phyloP scores from a whole-genome alignment of 805 yeast species.

The Yamadazyma kitorensis region DNA sequence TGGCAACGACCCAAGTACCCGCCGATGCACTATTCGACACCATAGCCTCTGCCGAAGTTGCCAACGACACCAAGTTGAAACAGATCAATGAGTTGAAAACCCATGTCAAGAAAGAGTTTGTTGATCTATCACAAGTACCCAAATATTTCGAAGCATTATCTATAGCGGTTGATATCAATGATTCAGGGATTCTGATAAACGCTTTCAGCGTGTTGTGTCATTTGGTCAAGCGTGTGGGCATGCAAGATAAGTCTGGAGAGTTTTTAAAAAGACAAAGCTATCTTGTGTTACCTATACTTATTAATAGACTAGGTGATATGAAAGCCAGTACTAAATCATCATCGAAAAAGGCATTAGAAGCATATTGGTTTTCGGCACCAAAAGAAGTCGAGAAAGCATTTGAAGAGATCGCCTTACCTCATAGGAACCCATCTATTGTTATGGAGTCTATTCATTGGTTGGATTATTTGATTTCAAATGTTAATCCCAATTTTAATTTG shows the following conservation, averaged over 20 bases:
- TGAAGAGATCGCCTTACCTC: constrained; percentile 42
- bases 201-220: constrained; percentile 55
- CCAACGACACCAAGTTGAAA: constrained; percentile 12
- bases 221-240: constrained; percentile 53
- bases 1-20: constrained; percentile 1
- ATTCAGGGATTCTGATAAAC: constrained; percentile 33
- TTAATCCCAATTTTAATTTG: constrained; percentile 33
- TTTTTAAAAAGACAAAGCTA: constrained; percentile 42
- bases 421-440: constrained; percentile 34
- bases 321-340: constrained; percentile 24
- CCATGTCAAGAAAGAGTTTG: constrained; percentile 53
- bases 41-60: neutral
- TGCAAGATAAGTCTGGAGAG: constrained; percentile 46
- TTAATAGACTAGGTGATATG: constrained; percentile 44
- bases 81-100: constrained; percentile 41
- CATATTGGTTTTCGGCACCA: constrained; percentile 54
- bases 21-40: constrained; percentile 2
- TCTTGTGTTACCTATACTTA: constrained; percentile 50
- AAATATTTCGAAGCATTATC: constrained; percentile 49
- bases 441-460: constrained; percentile 46
- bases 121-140: constrained; percentile 48
- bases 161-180: constrained; percentile 40
- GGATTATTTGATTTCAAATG: constrained; percentile 33
- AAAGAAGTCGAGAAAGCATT: constrained; percentile 44
- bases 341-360: constrained; percentile 50